These are phyloP conservation scores for Pleurotus tuoliensis DNA, from an alignment of 768 basidiomycete species.

Conservation along the genomic window DNA sequence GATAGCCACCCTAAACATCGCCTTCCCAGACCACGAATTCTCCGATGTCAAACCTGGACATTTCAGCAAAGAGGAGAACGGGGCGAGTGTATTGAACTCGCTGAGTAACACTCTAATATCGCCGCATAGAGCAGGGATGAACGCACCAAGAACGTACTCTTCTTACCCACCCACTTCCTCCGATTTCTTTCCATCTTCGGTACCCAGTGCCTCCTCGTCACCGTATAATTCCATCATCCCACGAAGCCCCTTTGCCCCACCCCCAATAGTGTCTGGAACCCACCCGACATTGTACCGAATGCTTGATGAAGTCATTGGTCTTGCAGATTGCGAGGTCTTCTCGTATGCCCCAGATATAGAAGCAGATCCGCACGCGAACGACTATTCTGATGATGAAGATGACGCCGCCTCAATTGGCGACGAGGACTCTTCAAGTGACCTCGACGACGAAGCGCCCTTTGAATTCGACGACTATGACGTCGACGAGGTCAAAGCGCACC, in stretches of 20 bases:
- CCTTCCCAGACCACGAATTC: conserved; percentile 98
- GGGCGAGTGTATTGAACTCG: conserved; percentile 75
- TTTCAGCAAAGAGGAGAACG: conserved; percentile 82
- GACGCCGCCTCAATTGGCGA: conserved; percentile 64
- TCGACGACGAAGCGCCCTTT: conserved; percentile 65
- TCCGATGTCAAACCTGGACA: conserved; percentile 86
- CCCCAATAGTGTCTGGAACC: conserved; percentile 74
- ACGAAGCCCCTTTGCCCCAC: conserved; percentile 61
- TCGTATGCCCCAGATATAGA: conserved; percentile 92
- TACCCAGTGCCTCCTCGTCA: conserved; percentile 68
- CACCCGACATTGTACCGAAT: conserved; percentile 86
- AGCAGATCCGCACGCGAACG: conserved; percentile 88
- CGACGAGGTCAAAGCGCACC: conserved; percentile 48
- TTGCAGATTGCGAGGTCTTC: conserved; percentile 93
- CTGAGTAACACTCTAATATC: conserved; percentile 81
- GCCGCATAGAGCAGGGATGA: conserved; percentile 61
- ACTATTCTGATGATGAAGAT: conserved; percentile 77
- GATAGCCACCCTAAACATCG: conserved; percentile 94
- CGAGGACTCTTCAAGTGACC: conserved; percentile 60
- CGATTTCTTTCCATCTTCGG: conserved; percentile 73
- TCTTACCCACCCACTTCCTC: conserved; percentile 74
- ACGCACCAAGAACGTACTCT: conserved; percentile 78
- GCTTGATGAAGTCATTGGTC: conserved; percentile 85
- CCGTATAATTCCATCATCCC: conserved; percentile 54
- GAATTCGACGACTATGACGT: conserved; percentile 80